Evolutionary conservation across 371 early-diverging fungal genomes (phyloP).

Genomic region (Blastocladiella emersonii): DNA sequence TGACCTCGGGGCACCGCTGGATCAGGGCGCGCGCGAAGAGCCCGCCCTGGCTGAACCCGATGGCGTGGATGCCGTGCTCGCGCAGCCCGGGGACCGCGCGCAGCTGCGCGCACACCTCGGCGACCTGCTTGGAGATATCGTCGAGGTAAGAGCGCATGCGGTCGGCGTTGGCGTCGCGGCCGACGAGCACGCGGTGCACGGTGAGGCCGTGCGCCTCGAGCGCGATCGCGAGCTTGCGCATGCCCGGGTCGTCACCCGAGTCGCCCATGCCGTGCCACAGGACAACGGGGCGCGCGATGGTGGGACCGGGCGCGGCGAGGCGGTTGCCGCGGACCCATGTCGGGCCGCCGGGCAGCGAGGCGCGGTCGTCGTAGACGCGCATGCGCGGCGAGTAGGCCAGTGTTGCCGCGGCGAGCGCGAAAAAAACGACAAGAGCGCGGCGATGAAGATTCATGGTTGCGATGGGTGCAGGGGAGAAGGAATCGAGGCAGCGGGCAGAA

Average conservation of each 20-base stretch:
- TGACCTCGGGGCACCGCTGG: conserved; percentile 62
- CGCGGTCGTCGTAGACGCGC: too few relatives aligned
- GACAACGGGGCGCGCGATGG: too few relatives aligned
- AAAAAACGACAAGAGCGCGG: too few relatives aligned
- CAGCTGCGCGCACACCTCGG: conserved; percentile 21
- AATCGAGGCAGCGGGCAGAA: too few relatives aligned
- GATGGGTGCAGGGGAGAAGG: too few relatives aligned
- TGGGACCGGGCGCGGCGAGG: too few relatives aligned
- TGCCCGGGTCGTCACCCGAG: not conserved
- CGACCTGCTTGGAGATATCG: conserved; percentile 7
- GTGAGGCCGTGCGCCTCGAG: not conserved
- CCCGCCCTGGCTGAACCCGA: conserved; percentile 90
- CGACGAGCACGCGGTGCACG: not conserved
- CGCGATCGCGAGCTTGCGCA: not conserved
- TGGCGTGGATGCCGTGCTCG: conserved; percentile 60
- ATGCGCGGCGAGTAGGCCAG: too few relatives aligned
- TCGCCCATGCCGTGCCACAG: conserved; percentile 4
- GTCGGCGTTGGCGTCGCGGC: not conserved
- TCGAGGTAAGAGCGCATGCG: not conserved
- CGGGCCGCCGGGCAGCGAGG: too few relatives aligned
- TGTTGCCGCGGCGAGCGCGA: too few relatives aligned
- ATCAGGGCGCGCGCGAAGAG: conserved; percentile 56
- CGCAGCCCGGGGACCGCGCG: conserved; percentile 14
- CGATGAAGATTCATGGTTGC: too few relatives aligned
- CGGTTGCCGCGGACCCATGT: too few relatives aligned